A percentile compares a stretch with the other conserved stretches of the same genome.
Conservation (phyloP, 805 yeast species). For the Saturnispora zaruensis region DNA sequence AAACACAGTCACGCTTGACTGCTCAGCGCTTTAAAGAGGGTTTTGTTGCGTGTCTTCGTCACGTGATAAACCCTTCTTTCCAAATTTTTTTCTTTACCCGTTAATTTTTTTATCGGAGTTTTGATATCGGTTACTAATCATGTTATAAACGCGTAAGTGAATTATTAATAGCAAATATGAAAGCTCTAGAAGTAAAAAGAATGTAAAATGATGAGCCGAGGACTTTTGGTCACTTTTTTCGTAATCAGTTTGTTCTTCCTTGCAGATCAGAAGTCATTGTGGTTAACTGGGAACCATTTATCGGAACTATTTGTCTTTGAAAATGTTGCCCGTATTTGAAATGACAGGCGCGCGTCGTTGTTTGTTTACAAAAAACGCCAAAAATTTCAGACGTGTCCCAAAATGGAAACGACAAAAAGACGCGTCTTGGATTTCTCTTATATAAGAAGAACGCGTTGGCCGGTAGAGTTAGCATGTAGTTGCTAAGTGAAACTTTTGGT, state of each 20-base stretch:
- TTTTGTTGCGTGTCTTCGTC: neutral
- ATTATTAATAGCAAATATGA: neutral
- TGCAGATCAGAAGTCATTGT: neutral
- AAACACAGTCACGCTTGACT: neutral
- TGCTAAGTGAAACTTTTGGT: neutral
- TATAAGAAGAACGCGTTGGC: slow-evolving; percentile 6
- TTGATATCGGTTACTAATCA: neutral
- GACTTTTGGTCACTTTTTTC: too few relatives aligned
- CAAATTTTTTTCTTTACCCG: neutral
- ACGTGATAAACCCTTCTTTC: neutral
- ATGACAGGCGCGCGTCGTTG: slow-evolving; percentile 7
- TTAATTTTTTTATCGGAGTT: neutral
- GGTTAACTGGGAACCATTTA: neutral
- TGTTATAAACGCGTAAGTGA: neutral
- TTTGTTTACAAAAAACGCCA: neutral
- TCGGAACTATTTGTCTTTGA: neutral
- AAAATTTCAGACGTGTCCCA: neutral
- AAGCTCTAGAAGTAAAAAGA: too few relatives aligned
- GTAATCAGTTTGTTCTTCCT: too few relatives aligned
- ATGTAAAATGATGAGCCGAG: too few relatives aligned
- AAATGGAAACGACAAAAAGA: neutral
- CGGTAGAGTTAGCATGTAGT: neutral
- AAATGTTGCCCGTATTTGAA: neutral
- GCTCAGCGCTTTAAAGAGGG: neutral
- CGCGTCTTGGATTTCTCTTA: slow-evolving; percentile 2